Evolutionary conservation across 345 rosid species (phyloP), one percentile per base, ranked within the genome.

Genomic region (Rhodamnia argentea): DNA sequence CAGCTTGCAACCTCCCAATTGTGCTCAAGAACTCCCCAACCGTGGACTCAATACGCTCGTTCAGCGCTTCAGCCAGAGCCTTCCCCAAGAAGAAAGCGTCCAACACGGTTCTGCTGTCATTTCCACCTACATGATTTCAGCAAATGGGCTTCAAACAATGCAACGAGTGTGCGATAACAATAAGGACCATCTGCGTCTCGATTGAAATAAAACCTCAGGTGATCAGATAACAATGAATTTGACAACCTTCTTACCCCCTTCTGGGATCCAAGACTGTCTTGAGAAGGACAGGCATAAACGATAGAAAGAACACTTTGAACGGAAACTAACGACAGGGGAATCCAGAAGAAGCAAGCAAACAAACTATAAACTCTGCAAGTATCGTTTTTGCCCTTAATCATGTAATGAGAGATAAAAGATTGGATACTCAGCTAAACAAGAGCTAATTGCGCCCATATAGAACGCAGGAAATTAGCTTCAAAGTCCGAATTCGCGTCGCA

Each of bases 1-100:
- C 98, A 15, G 96, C 93, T 91, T 96, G 98, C 87, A 97, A 85
- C 89, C 93, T 93, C 44, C 98, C 96, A 29, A 96, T 84, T 7
- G 88, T 86, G 88, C 99, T 86, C 87, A 97, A 89, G 84, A 97
- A 88, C 91, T 97, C 99, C 78, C 98, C 99, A 60, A 95, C 90
- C 5, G 96, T 91, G 7, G 98, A 93, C 90, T 93, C 98, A 44
- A 97, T 52, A 23, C 98, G 91, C 92, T 97, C 98, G 37, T 89
- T 96, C 78, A 97, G 87, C 4, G 96, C 96, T 85, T 97, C 99
- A 29, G 96, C 99, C 64, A 97, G 82, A 89, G 98, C 99, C 89
- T 95, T 97, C 23, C 99, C 98, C 91, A 97, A 88, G 93, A 95
- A 97, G 90, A 97, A 97, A 2, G 98, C 99, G 91, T 97, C 98